Conservation (phyloP, 148 eudicot genomes). For the Chenopodium album region DNA sequence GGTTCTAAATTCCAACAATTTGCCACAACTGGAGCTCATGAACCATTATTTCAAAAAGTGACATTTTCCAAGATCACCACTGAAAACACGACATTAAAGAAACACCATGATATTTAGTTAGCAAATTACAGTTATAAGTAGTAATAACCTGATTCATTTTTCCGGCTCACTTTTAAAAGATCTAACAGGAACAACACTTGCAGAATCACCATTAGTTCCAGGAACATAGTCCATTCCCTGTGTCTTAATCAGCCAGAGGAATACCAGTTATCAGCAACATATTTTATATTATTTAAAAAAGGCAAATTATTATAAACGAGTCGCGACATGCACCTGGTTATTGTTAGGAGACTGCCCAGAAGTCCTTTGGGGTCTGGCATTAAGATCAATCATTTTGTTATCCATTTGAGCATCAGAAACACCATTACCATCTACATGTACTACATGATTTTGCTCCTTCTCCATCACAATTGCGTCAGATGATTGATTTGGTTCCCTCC, state of each 20-base stretch:
- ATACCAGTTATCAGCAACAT: background rate
- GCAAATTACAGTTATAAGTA: background rate
- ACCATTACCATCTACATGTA: slow-evolving; percentile 32
- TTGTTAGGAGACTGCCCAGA: slow-evolving; percentile 43
- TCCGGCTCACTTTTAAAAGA: slow-evolving; percentile 49
- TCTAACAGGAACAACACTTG: slow-evolving; percentile 57
- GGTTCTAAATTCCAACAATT: too few relatives aligned
- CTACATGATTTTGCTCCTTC: slow-evolving; percentile 44
- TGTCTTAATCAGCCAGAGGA: slow-evolving; percentile 26
- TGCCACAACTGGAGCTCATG: too few relatives aligned
- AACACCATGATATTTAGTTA: background rate
- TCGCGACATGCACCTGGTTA: slow-evolving; percentile 27
- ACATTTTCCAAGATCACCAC: too few relatives aligned
- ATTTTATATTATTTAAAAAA: background rate
- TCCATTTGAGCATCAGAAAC: slow-evolving; percentile 46
- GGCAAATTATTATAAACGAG: background rate
- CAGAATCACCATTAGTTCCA: slow-evolving; percentile 49
- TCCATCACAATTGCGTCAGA: slow-evolving; percentile 34
- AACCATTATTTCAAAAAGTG: too few relatives aligned
- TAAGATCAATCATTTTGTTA: slow-evolving; percentile 69
- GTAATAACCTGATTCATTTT: slow-evolving; percentile 52
- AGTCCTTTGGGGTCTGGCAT: slow-evolving; percentile 70
- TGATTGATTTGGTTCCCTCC: slow-evolving; percentile 46
- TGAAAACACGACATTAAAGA: background rate
- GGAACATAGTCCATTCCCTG: slow-evolving; percentile 50